Base-by-base conservation (phyloP, 2,329 filamentous ascomycete species). In the Hirsutella thompsonii region DNA sequence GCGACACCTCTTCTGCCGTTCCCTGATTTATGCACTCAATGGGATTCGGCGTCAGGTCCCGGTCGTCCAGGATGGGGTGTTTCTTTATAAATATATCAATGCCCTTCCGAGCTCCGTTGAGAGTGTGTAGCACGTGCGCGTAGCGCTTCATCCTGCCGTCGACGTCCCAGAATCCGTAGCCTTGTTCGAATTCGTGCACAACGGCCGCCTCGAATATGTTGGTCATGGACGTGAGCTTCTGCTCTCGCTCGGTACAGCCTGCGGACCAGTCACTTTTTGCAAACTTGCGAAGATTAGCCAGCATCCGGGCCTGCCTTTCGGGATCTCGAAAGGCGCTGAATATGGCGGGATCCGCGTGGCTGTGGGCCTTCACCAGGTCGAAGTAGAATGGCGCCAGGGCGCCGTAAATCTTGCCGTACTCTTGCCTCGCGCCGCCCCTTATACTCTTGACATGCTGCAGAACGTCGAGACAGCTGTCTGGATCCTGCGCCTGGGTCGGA, bases 391-490 rank as follows among this genome's bases (percentile, higher is more conserved):
- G 89, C 10, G 81, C 84, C 49, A 98, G 62, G 4, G 85, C 83
- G n/a, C 80, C 82, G 60, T 96, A 93, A 13, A 96, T 71, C 57
- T 83, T 93, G 14, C 83, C 90, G 56, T 89, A 98, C 59, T 96
- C 89, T 51, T 92, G 79, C 46, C 89, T 76, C 36, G 92, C 92
- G 51, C 80, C 76, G 4, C 90, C 92, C 34, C 92, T 74, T 39
- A 93, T 76, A 37, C 90, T 96, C 52, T 72, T 78, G 21, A 80
- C 81, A 23, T 72, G 72, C 42, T 78, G 73, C 43, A 96, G 68
- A 1, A 88, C 75, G 26, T 73, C 72, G 38, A 95, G 62, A 20
- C 87, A 71, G 2, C 74, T 70, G 14, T 74, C 70, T 0, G 79
- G 72, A 46, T 87, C 80, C 47, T 71, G 63, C 18, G 68, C 80